These are phyloP conservation scores for Trichoderma endophyticum DNA, from an alignment of 2,329 filamentous ascomycete species.

Conservation along the genomic window DNA sequence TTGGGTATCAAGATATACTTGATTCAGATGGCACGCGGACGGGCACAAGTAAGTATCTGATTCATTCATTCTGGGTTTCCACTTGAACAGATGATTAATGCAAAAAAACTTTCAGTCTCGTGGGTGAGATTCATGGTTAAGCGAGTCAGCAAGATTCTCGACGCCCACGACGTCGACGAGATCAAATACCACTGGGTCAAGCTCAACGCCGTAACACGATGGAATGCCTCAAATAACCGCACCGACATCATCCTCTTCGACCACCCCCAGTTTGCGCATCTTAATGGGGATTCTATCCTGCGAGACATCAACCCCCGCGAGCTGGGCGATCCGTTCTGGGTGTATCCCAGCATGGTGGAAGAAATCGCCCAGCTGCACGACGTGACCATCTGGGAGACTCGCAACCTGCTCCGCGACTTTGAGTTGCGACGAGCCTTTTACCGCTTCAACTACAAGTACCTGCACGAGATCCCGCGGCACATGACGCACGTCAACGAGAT, in stretches of 20 bases:
- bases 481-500: constrained; percentile 45
- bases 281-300: constrained; percentile 1
- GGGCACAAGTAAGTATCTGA: not conserved
- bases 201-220: constrained; percentile 33
- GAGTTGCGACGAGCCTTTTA: constrained; percentile 28
- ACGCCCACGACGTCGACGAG: not conserved
- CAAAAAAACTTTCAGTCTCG: constrained; percentile 24
- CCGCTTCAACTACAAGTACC: constrained; percentile 30
- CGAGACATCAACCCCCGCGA: not conserved
- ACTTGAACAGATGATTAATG: not conserved
- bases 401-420: constrained; percentile 33
- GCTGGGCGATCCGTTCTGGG: constrained; percentile 36
- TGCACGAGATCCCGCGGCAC: constrained; percentile 44
- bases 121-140: constrained; percentile 36
- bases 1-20: constrained; percentile 31
- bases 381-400: constrained; percentile 39
- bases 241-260: constrained; percentile 35
- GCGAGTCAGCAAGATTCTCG: constrained; percentile 17
- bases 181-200: constrained; percentile 35
- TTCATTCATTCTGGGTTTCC: not conserved
- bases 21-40: constrained; percentile 6
- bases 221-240: constrained; percentile 23
- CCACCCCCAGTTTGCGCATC: constrained; percentile 8
- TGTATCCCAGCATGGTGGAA: constrained; percentile 31
- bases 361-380: constrained; percentile 34